Base-by-base conservation (phyloP, 495 filamentous ascomycete species). In the Pseudomonodictys pantanalensis region DNA sequence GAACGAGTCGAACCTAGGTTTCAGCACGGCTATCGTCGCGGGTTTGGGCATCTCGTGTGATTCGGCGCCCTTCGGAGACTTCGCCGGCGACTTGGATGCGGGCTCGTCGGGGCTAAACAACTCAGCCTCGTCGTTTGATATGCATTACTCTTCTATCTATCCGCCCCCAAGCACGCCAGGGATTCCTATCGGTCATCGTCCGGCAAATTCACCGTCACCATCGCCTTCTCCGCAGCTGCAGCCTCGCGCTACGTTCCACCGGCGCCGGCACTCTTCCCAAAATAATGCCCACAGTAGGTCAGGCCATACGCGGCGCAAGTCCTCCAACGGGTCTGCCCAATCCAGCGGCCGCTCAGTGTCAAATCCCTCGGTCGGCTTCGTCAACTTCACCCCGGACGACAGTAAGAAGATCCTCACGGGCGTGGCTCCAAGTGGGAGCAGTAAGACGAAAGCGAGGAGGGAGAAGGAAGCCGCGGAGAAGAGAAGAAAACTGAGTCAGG, bases 311-410 rank as follows among this genome's bases (percentile, higher is more conserved):
- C 53, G 53, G 23, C 51, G 62, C 20, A 60, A 61, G 32, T 57
- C 57, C 18, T 57, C 45, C 9, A 60, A 61, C 39, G 29, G 25
- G 2, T 48, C 46, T 2, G 49, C 29, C 15, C 42, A 57, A 22
- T 41, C 29, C 12, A 24, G 17, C n/a, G 25, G 38, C 62, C 30
- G 9, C 23, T 30, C 49, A 8, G 20, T 1, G 24, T 10, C 54
- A 18, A 22, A 26, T 38, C 43, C 18, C 9, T 32, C 28, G 28
- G 35, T 10, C 38, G 85, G 83, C 1, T 98, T 98, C 67, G 89
- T 95, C 53, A 97, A 97, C 71, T 96, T 86, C 74, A 96, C 91
- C n/a, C 83, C 91, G 0, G 68, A 78, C 12, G 95, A 98, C 71
- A 86, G 83, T 69, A 76, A 79, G 32, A 84, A 85, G 69, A 89